Evolutionary conservation across 106 monocot genomes (phyloP).

Genomic region (Agapanthus africanus): DNA sequence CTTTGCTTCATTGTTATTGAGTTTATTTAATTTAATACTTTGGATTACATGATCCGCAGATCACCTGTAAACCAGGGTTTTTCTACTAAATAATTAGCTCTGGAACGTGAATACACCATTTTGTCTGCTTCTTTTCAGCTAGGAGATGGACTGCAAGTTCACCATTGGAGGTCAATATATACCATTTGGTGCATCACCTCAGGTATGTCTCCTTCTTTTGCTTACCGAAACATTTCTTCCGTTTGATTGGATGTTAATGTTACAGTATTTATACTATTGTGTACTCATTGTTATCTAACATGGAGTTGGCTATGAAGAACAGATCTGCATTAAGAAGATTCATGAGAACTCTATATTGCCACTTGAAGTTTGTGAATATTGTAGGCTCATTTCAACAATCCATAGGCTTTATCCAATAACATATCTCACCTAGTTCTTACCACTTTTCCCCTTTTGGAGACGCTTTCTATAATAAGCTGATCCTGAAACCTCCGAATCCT

Average conservation of each 20-base stretch:
- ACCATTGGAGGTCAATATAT: slow-evolving; percentile 74
- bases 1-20: not conserved
- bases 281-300: not conserved
- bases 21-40: not conserved
- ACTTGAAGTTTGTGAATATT: not conserved
- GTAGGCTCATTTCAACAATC: no score
- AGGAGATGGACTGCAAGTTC: slow-evolving; percentile 76
- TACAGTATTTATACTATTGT: no score
- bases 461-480: not conserved
- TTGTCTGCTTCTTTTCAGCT: slow-evolving; percentile 47
- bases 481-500: not conserved
- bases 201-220: slow-evolving; percentile 26
- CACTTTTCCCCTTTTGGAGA: not conserved
- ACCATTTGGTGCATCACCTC: slow-evolving; percentile 93
- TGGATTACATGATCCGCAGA: not conserved
- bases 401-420: not conserved
- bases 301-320: not conserved
- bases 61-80: not conserved
- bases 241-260: not conserved
- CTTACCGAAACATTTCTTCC: not conserved
- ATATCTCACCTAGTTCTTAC: not conserved
- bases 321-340: no score
- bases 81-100: not conserved
- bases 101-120: not conserved
- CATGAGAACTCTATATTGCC: not conserved